phyloP scores from a whole-genome alignment of 2,329 filamentous ascomycete species.

The Diplodia seriata region DNA sequence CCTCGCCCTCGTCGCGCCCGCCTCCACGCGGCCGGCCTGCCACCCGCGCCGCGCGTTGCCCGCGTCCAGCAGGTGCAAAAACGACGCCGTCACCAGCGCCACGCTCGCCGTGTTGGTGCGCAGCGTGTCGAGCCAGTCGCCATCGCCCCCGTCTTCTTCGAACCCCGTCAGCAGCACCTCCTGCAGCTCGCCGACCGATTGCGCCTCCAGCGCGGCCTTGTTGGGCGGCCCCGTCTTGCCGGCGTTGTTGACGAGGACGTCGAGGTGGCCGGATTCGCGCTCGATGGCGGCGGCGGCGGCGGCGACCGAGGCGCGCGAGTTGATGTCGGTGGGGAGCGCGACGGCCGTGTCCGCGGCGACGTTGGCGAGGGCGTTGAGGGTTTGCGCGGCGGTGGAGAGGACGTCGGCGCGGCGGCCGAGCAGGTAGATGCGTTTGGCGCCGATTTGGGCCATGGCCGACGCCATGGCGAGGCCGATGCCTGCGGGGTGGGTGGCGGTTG shows the following conservation, averaged over 20 bases:
- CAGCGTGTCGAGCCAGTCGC: conserved; percentile 17
- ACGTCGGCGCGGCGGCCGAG: conserved; percentile 53
- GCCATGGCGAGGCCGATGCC: conserved; percentile 52
- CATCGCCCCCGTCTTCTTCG: too few relatives aligned
- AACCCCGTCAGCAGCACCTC: conserved; percentile 47
- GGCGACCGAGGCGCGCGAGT: conserved; percentile 49
- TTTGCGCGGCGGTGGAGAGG: conserved; percentile 50
- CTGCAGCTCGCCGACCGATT: conserved; percentile 53
- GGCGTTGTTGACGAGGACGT: conserved; percentile 62
- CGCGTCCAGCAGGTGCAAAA: conserved; percentile 54
- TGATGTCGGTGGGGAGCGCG: conserved; percentile 54
- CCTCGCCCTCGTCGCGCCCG: conserved; percentile 38
- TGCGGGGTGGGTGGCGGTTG: conserved; percentile 34
- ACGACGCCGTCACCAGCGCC: conserved; percentile 53
- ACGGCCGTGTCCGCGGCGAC: conserved; percentile 40
- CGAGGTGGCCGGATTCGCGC: conserved; percentile 55
- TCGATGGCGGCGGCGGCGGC: conserved; percentile 52
- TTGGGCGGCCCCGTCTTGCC: conserved; percentile 56
- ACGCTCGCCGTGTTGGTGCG: conserved; percentile 53
- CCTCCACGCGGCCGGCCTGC: conserved; percentile 41
- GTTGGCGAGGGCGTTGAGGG: conserved; percentile 38
- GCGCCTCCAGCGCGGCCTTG: conserved; percentile 51
- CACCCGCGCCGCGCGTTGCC: conserved; percentile 54
- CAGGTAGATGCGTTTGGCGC: conserved; percentile 54
- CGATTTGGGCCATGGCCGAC: conserved; percentile 51